Percentiles rank a stretch among this genome's conserved stretches.
phyloP scores from a whole-genome alignment of 2,329 filamentous ascomycete species.

The Alternaria sp. region DNA sequence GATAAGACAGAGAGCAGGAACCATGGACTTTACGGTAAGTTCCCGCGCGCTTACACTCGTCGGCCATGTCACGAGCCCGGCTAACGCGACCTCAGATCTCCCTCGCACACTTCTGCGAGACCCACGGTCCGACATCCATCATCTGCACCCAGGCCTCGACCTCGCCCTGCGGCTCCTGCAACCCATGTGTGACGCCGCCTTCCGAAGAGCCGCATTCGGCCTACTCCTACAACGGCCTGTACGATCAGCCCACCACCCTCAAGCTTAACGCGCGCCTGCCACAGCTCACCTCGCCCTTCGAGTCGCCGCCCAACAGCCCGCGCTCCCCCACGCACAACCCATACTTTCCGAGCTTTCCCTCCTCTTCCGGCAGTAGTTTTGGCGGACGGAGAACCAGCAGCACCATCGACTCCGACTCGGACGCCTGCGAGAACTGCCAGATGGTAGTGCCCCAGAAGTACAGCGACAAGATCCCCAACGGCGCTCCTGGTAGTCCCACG shows the following conservation, averaged over 20 bases:
- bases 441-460: slow-evolving; percentile 62
- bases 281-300: slow-evolving; percentile 46
- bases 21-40: slow-evolving; percentile 51
- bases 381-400: slow-evolving; percentile 42
- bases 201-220: slow-evolving; percentile 44
- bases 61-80: slow-evolving; percentile 2
- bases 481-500: slow-evolving; percentile 58
- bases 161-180: slow-evolving; percentile 61
- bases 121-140: slow-evolving; percentile 67
- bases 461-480: slow-evolving; percentile 60
- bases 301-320: slow-evolving; percentile 51
- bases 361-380: slow-evolving; percentile 40
- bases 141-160: slow-evolving; percentile 66
- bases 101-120: slow-evolving; percentile 67
- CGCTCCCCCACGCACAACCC: slow-evolving; percentile 53
- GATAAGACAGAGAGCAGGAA: slow-evolving; percentile 30
- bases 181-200: slow-evolving; percentile 53
- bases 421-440: slow-evolving; percentile 64
- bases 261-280: slow-evolving; percentile 42
- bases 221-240: slow-evolving; percentile 43
- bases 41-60: slow-evolving; percentile 24
- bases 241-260: slow-evolving; percentile 40
- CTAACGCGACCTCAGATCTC: slow-evolving; percentile 56
- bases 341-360: slow-evolving; percentile 54
- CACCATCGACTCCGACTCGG: slow-evolving; percentile 54